Evolutionary conservation across 139 green algal genomes (phyloP).

Genomic region (Coelastrella sp.): DNA sequence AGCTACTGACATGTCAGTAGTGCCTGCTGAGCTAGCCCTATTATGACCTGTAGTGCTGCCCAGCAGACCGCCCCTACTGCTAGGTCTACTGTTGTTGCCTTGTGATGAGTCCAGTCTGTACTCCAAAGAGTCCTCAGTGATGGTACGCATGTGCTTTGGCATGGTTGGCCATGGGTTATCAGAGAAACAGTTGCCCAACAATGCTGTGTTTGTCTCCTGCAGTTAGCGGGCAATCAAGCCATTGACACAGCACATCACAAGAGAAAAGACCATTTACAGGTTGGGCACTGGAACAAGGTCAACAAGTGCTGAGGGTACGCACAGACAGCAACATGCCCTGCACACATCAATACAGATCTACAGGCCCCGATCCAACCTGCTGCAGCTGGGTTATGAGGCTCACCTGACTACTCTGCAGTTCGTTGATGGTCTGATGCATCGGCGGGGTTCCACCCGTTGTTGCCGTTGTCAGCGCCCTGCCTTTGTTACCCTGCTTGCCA

Average conservation of each 20-base stretch:
- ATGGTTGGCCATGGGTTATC: background rate
- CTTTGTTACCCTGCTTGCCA: conserved; percentile 1
- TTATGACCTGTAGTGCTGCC: background rate
- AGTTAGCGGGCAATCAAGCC: too few species aligned
- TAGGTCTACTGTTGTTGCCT: conserved; percentile 29
- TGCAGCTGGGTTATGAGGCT: too few species aligned
- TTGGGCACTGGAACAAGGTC: too few species aligned
- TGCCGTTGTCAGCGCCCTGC: background rate
- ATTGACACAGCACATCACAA: background rate
- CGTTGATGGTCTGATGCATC: conserved; percentile 23
- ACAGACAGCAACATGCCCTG: background rate
- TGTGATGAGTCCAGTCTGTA: conserved; percentile 22
- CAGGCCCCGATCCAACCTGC: background rate
- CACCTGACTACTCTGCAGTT: conserved; percentile 35
- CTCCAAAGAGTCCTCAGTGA: conserved; percentile 48
- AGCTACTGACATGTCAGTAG: background rate
- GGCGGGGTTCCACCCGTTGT: background rate
- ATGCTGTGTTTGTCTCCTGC: background rate
- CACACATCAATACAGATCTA: too few species aligned
- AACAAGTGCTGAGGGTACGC: too few species aligned
- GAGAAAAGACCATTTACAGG: too few species aligned
- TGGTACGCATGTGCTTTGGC: conserved; percentile 52
- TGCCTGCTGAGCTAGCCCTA: conserved; percentile 3
- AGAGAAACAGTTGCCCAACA: background rate
- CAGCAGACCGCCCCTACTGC: conserved; percentile 28